Percentiles rank a stretch among this genome's conserved stretches.
Conservation (phyloP, 192 early-diverging fungal genomes). For the Coemansia sp. region DNA sequence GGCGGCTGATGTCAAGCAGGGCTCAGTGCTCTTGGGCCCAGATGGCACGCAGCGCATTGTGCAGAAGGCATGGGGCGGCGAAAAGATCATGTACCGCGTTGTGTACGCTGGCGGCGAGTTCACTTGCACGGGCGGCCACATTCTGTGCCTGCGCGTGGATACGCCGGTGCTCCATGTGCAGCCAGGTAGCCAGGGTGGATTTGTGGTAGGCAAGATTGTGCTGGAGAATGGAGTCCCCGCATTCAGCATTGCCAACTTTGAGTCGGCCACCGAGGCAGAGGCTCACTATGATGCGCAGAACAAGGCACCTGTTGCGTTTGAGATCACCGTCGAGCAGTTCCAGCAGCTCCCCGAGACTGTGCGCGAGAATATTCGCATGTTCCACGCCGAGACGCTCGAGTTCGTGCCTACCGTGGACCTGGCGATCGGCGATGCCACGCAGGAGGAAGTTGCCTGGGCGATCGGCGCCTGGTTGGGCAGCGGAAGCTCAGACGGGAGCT, state of each 20-base stretch:
- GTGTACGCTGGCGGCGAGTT: slow-evolving; percentile 14
- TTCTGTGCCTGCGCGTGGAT: slow-evolving; percentile 36
- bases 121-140: slow-evolving; percentile 41
- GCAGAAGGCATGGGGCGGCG: slow-evolving; percentile 20
- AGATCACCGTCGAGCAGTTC: slow-evolving; percentile 42
- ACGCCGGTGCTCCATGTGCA: slow-evolving; percentile 5
- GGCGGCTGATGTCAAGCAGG: slow-evolving; percentile 20
- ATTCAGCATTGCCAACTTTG: neutral
- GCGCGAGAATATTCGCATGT: slow-evolving; percentile 25
- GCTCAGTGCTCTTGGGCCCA: slow-evolving; percentile 29
- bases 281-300: slow-evolving; percentile 13
- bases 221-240: slow-evolving; percentile 8
- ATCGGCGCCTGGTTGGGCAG: slow-evolving; percentile 27
- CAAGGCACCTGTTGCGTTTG: slow-evolving; percentile 20
- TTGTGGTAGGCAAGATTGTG: slow-evolving; percentile 8
- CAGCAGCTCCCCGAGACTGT: slow-evolving; percentile 12
- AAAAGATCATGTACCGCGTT: slow-evolving; percentile 33
- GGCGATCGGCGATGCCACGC: slow-evolving; percentile 17
- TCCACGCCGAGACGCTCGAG: slow-evolving; percentile 16
- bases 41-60: slow-evolving; percentile 32
- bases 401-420: slow-evolving; percentile 23
- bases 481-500: neutral
- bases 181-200: neutral
- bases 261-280: slow-evolving; percentile 10
- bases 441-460: slow-evolving; percentile 40